Evolutionary conservation across 2,329 filamentous ascomycete genomes (phyloP), one percentile per base, ranked within the genome.

Genomic region (Microsporum canis): DNA sequence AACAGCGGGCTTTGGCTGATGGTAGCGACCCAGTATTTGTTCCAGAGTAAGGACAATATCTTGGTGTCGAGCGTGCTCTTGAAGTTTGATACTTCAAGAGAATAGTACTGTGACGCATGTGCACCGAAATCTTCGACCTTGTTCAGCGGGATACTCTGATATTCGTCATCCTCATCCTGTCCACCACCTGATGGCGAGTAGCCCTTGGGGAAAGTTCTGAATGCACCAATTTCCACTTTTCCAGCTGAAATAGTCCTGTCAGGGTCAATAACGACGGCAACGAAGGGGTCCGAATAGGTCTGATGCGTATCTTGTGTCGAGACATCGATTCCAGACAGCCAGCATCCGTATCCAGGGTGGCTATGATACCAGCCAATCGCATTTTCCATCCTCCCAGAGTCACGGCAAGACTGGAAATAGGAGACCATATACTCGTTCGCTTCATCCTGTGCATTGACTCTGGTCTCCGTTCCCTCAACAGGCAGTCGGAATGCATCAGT

Each of bases 321-420:
- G 59, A 99, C 94, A 72, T 99, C 94, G 74, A 99, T 97, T 62
- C 94, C 94, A 41, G 87, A 91, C 31, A 99, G 82, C 94, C 94
- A 99, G 80, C 94, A 99, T 51, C 94, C 94, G 73, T 99, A 99
- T 31, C 94, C 94, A 0, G 94, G 94, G 72, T 99, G 94, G 67
- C 87, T 92, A 76, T 99, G 94, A 75, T 99, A 99, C 94, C 94
- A 99, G 17, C 94, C 94, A 14, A 99, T 88, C 0, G 89, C 88
- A 72, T 99, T 97, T 76, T 99, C 94, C 72, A 87, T 79, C 61
- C 91, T 79, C 72, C 90, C 82, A 78, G 88, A 70, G 65, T 91
- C 85, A 62, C 92, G 83, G 67, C 87, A 88, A 2, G 86, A 79
- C 67, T 87, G 80, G 33, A 95, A 81, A 71, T 95, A 97, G 66